Conservation (phyloP, 2,329 filamentous ascomycete species). For the Cercospora sp. region DNA sequence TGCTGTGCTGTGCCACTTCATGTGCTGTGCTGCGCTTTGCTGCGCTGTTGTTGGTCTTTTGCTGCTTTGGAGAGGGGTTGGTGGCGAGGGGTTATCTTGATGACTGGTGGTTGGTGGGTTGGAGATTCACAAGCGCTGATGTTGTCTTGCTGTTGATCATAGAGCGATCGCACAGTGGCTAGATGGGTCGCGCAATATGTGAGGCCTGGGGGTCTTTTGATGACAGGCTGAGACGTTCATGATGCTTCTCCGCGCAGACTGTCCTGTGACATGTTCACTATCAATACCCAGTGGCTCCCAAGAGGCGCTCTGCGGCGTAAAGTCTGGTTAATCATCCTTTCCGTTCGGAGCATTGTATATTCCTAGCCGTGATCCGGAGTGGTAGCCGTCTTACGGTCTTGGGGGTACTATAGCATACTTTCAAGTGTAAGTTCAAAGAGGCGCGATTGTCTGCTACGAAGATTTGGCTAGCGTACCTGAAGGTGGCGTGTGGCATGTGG, state of each 20-base stretch:
- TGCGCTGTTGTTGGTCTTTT: neutral
- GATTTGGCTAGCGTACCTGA: neutral
- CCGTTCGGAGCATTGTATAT: neutral
- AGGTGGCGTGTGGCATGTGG: constrained; percentile 1
- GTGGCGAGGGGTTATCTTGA: neutral
- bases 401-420: neutral
- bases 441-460: neutral
- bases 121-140: neutral
- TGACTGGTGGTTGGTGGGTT: neutral
- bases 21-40: neutral
- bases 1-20: constrained; percentile 1
- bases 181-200: neutral
- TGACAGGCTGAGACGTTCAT: neutral
- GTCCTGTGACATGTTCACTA: neutral
- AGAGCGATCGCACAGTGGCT: neutral
- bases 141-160: neutral
- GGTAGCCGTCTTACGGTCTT: neutral
- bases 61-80: neutral
- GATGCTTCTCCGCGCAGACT: neutral
- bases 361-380: neutral
- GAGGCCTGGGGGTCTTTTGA: neutral
- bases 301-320: neutral
- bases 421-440: neutral
- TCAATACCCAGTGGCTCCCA: neutral
- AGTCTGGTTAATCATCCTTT: neutral